These are phyloP conservation scores for Curvularia eragrostidis DNA, from an alignment of 2,329 filamentous ascomycete genomes.

Conservation along the genomic window DNA sequence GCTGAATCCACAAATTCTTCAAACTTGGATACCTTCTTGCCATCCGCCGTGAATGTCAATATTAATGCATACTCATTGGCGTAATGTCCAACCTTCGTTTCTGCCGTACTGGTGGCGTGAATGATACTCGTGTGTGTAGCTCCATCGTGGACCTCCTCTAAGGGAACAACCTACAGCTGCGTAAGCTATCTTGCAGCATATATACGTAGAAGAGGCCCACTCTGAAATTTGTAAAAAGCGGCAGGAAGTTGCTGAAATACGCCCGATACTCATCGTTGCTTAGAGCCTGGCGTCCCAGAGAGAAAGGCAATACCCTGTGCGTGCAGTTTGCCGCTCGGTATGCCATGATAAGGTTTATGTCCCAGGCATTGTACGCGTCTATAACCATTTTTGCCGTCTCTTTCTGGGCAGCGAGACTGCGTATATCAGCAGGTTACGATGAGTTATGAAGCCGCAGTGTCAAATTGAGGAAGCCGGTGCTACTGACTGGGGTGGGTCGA, in stretches of 20 bases:
- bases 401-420: constrained; percentile 8
- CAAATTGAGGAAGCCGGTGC: too few species aligned
- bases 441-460: too few species aligned
- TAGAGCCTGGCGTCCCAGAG: constrained; percentile 6
- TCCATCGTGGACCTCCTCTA: background rate
- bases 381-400: constrained; percentile 9
- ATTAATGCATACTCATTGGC: constrained; percentile 8
- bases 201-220: background rate
- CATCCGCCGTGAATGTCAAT: constrained; percentile 7
- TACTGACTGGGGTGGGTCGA: too few species aligned
- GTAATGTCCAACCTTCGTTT: constrained; percentile 7
- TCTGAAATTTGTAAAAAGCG: constrained; percentile 10
- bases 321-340: constrained; percentile 11
- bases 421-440: background rate
- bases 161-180: background rate
- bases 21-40: constrained; percentile 4
- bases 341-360: constrained; percentile 7
- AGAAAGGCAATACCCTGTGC: constrained; percentile 7
- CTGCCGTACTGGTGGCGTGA: constrained; percentile 3
- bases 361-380: constrained; percentile 14
- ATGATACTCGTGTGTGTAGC: constrained; percentile 2
- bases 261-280: constrained; percentile 14
- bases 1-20: constrained; percentile 10
- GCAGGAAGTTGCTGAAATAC: constrained; percentile 1
- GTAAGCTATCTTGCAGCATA: background rate